Conservation (phyloP, 2,329 filamentous ascomycete species). For the Rhexocercosporidium sp. region DNA sequence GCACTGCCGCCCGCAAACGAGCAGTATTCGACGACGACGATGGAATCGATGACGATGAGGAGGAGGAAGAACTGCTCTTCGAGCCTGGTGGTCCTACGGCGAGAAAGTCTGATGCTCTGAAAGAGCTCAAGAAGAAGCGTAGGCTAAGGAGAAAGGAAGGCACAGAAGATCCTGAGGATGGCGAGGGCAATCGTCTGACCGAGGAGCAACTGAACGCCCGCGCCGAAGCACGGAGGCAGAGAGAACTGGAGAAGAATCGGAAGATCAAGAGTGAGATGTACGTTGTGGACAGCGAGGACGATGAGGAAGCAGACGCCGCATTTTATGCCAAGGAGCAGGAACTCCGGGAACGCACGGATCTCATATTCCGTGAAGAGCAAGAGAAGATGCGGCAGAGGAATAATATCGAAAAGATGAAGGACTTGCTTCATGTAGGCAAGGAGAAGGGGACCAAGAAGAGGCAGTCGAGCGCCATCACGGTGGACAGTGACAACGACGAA, state of each 20-base stretch:
- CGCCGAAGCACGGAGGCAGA: conserved; percentile 65
- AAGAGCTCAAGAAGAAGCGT: conserved; percentile 64
- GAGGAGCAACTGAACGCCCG: conserved; percentile 67
- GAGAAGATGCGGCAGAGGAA: conserved; percentile 59
- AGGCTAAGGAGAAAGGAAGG: conserved; percentile 46
- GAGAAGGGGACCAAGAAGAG: conserved; percentile 31
- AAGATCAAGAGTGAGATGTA: conserved; percentile 86
- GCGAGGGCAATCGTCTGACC: conserved; percentile 50
- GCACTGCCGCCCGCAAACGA: conserved; percentile 54
- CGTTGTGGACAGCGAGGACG: conserved; percentile 85
- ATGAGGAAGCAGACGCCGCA: conserved; percentile 71
- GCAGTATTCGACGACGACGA: conserved; percentile 75
- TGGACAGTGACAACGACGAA: conserved; percentile 40
- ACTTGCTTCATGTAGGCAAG: conserved; percentile 35
- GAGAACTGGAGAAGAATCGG: conserved; percentile 75
- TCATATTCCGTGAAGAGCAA: conserved; percentile 60
- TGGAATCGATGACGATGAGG: conserved; percentile 55
- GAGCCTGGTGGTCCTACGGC: conserved; percentile 69
- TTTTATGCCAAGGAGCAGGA: conserved; percentile 82
- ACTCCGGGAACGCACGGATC: conserved; percentile 53
- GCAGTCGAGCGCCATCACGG: conserved; percentile 30
- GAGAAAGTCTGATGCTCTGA: conserved; percentile 53
- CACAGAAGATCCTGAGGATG: conserved; percentile 45
- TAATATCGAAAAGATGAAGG: conserved; percentile 40
- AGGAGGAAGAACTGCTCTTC: conserved; percentile 64